These are phyloP conservation scores for Elsinoe arachidis DNA, from an alignment of 2,329 filamentous ascomycete genomes.

Conservation along the genomic window DNA sequence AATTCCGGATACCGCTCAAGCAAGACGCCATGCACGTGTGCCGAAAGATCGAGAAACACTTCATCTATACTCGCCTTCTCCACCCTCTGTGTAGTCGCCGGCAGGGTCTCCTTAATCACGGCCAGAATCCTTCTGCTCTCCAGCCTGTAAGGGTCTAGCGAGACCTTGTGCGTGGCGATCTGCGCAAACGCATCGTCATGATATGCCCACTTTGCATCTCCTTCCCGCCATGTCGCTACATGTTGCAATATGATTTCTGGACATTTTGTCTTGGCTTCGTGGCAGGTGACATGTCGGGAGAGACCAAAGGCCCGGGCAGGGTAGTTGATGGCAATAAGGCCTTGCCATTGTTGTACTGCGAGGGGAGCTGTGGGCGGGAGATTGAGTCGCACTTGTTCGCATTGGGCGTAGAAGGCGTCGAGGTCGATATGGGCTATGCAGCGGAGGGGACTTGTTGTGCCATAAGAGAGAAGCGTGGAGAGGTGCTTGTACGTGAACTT, in stretches of 20 bases:
- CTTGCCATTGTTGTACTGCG: constrained; percentile 92
- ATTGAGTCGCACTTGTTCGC: constrained; percentile 80
- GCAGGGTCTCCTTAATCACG: constrained; percentile 65
- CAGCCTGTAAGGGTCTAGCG: constrained; percentile 80
- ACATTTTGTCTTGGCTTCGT: constrained; percentile 79
- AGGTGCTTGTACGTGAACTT: constrained; percentile 81
- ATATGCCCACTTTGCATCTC: constrained; percentile 87
- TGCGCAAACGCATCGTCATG: constrained; percentile 68
- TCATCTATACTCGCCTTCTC: constrained; percentile 96
- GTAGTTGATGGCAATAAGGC: constrained; percentile 94
- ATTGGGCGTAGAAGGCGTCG: constrained; percentile 93
- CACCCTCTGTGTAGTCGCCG: constrained; percentile 56
- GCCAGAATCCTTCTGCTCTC: constrained; percentile 76
- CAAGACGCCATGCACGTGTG: constrained; percentile 68
- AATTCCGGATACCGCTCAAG: constrained; percentile 71
- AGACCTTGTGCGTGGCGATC: constrained; percentile 86
- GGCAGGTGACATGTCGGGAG: constrained; percentile 65
- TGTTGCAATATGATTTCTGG: constrained; percentile 80
- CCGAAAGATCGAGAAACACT: constrained; percentile 85
- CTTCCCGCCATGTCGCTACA: constrained; percentile 89
- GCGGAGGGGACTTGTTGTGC: constrained; percentile 66
- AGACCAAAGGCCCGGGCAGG: constrained; percentile 75
- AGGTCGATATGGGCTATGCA: constrained; percentile 89
- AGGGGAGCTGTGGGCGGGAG: constrained; percentile 68
- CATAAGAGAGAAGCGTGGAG: constrained; percentile 62